Base-by-base conservation (phyloP, 495 filamentous ascomycete species). In the Apodospora peruviana region DNA sequence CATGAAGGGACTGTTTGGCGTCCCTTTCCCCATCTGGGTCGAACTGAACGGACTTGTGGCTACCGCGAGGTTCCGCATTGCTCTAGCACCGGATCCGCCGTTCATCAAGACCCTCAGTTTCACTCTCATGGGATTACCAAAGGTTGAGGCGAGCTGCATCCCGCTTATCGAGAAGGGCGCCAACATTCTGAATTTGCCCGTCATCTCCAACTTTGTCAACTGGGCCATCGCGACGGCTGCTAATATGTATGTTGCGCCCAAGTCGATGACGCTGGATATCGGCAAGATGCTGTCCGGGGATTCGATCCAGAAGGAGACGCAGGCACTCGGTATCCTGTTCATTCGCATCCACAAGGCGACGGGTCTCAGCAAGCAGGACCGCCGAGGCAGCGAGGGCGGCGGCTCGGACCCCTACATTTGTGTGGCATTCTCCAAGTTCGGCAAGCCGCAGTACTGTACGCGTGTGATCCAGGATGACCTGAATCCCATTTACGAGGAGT, bases 361-460 rank as follows among this genome's bases (percentile, higher is more conserved):
- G 22, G 91, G 89, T 0, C 69, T 97, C 48, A 91, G 86, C 70
- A 96, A 96, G 72, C 91, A 96, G 63, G 91, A 97, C 62, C 79
- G 75, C 40, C 81, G 84, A 21, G 91, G 91, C 7, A 86, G 80
- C 53, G 71, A 85, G n/a, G 82, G 85, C 43, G 90, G 90, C n/a
- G 90, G 90, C 24, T 94, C 88, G 48, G 91, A 97, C 64, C 88
- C 91, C 0, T 96, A 96, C 62, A 90, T 96, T 62, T 85, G 80
- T 17, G 70, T 83, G 18, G 70, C 72, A 38, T 83, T 78, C 55
- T 75, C 71, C 43, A 95, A 97, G 66, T 97, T 95, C 51, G 89
- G 90, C 40, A 97, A 97, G 72, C 91, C 91, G 10, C 95, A 95
- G 86, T 96, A 96, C 62, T 95, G 90, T 64, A 96, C 91, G 10